phyloP scores from a whole-genome alignment of 2,329 filamentous ascomycete genomes.

The Apiospora hydei region DNA sequence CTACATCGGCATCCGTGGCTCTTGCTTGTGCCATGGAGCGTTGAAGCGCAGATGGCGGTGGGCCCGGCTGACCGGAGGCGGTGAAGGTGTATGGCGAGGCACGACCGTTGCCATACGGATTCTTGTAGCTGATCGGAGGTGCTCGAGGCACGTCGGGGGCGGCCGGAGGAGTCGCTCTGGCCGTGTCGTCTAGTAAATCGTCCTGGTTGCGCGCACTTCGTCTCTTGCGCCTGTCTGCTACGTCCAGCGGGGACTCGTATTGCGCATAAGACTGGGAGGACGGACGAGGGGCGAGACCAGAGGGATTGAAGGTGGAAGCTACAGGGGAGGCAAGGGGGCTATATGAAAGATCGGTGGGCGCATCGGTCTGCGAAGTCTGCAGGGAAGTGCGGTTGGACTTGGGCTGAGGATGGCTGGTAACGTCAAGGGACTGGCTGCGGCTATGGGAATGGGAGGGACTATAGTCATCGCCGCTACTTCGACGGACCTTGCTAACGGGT shows the following conservation, averaged over 20 bases:
- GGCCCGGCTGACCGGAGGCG: conserved; percentile 41
- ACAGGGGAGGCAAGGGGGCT: conserved; percentile 65
- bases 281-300: conserved; percentile 65
- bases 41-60: conserved; percentile 37
- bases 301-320: conserved; percentile 55
- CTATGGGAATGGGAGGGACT: conserved; percentile 38
- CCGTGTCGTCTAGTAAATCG: conserved; percentile 45
- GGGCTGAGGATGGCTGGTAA: conserved; percentile 42
- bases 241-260: conserved; percentile 51
- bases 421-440: conserved; percentile 45
- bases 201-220: conserved; percentile 52
- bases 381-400: conserved; percentile 60
- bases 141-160: conserved; percentile 68
- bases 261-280: conserved; percentile 61
- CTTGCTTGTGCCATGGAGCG: conserved; percentile 35
- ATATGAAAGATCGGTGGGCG: conserved; percentile 64
- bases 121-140: conserved; percentile 64
- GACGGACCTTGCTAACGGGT: conserved; percentile 56
- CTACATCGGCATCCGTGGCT: conserved; percentile 36
- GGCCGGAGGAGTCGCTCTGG: conserved; percentile 51
- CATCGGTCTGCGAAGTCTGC: conserved; percentile 63
- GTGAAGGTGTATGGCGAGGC: conserved; percentile 40
- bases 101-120: conserved; percentile 52
- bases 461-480: conserved; percentile 44
- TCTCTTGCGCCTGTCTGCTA: conserved; percentile 51